Conservation (phyloP, 2,329 filamentous ascomycete genomes). For the Ascochyta clinopodiicola region DNA sequence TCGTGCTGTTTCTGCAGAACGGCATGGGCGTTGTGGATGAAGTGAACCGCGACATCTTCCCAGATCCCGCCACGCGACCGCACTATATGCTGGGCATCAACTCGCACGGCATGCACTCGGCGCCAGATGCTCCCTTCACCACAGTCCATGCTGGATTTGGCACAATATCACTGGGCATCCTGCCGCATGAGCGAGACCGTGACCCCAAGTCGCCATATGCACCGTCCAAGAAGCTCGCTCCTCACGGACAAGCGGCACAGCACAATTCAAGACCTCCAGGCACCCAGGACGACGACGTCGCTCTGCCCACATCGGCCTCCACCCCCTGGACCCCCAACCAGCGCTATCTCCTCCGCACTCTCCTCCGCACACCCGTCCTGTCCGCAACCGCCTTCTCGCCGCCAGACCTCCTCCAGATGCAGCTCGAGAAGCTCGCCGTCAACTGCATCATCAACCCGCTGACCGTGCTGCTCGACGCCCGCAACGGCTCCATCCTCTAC, state of each 20-base stretch:
- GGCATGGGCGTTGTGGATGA: constrained; percentile 85
- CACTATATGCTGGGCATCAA: constrained; percentile 76
- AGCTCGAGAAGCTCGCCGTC: constrained; percentile 80
- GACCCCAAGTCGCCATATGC: constrained; percentile 33
- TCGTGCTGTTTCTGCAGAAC: constrained; percentile 78
- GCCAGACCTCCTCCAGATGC: constrained; percentile 70
- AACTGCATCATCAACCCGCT: constrained; percentile 81
- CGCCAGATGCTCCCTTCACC: constrained; percentile 56
- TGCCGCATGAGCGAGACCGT: constrained; percentile 50
- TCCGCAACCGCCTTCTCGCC: constrained; percentile 65
- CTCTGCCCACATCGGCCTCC: constrained; percentile 20
- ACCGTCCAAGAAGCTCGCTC: constrained; percentile 20
- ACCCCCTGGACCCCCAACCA: constrained; percentile 52
- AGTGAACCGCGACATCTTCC: constrained; percentile 74
- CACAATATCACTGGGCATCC: constrained; percentile 62
- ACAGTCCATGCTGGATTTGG: constrained; percentile 66
- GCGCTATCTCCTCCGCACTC: constrained; percentile 68
- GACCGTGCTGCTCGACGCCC: constrained; percentile 77
- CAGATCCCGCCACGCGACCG: constrained; percentile 69
- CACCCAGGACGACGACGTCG: constrained; percentile 23
- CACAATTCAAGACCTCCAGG: constrained; percentile 15
- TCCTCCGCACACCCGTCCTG: constrained; percentile 69
- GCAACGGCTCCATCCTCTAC: constrained; percentile 73
- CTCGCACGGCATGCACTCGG: constrained; percentile 62
- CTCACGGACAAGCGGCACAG: constrained; percentile 5